Conservation (phyloP, 2,329 filamentous ascomycete genomes). For the Hymenotorrendiella dingleyae region DNA sequence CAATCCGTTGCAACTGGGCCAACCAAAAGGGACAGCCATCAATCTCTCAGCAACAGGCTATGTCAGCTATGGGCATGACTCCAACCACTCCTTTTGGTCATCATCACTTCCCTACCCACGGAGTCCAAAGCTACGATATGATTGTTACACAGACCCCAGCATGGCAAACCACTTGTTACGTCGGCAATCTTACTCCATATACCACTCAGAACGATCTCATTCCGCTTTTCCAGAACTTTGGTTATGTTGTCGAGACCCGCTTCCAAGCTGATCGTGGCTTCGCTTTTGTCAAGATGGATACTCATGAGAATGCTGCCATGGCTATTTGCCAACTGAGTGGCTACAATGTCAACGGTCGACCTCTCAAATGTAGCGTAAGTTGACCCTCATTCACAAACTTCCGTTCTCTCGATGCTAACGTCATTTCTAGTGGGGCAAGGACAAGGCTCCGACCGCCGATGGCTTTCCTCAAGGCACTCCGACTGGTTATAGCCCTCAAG, state of each 20-base stretch:
- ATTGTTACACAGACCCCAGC: slow-evolving; percentile 89
- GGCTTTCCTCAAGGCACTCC: slow-evolving; percentile 72
- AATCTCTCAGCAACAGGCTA: slow-evolving; percentile 93
- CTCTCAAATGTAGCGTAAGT: slow-evolving; percentile 97
- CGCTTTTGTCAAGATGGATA: slow-evolving; percentile 99
- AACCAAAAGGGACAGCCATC: slow-evolving; percentile 99
- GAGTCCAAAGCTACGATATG: slow-evolving; percentile 96
- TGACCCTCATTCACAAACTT: slow-evolving; percentile 5
- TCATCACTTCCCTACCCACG: slow-evolving; percentile 96
- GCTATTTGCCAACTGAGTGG: slow-evolving; percentile 97
- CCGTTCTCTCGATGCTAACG: slow-evolving; percentile 32
- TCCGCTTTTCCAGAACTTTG: slow-evolving; percentile 98
- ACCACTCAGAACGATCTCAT: slow-evolving; percentile 94
- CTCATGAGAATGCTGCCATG: slow-evolving; percentile 96
- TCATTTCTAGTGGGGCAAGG: slow-evolving; percentile 86
- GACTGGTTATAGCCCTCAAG: slow-evolving; percentile 65
- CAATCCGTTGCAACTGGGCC: slow-evolving; percentile 99
- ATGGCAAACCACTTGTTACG: slow-evolving; percentile 98
- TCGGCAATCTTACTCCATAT: slow-evolving; percentile 95
- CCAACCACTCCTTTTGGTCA: slow-evolving; percentile 94
- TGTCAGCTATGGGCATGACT: slow-evolving; percentile 97
- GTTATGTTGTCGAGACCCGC: slow-evolving; percentile 92
- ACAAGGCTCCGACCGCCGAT: slow-evolving; percentile 76
- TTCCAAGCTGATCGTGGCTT: slow-evolving; percentile 98
- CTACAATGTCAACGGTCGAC: slow-evolving; percentile 95